Base-by-base conservation (phyloP, 306 rosid genomes). In the Begonia peltatifolia region DNA sequence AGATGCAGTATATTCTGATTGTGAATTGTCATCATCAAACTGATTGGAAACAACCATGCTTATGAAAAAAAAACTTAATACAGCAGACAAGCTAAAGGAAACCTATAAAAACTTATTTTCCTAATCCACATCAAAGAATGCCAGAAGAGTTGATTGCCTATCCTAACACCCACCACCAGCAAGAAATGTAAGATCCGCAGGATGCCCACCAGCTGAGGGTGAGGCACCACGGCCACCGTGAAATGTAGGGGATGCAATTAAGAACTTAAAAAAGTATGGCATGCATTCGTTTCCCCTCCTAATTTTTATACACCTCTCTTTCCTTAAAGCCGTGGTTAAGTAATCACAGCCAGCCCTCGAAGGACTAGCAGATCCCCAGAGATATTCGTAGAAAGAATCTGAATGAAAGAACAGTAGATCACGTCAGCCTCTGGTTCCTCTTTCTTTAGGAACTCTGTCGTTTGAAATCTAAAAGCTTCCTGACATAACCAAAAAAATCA, bases 171-270 rank as follows among this genome's bases (percentile, higher is more conserved):
- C 76, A 3, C 76, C 76, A n/a, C 76, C 76, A 2, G 76, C 76
- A 9, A 71, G 72, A 55, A 53, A 71, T 50, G 76, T 71, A 46
- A 71, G 76, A 66, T 71, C 76, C 6, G 76, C 63, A 11, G 76
- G 76, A 50, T 66, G 76, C 62, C 76, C 76, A 17, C 76, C 72
- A 47, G 76, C 76, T 1, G 76, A 71, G 18, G 72, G 76, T 46
- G 66, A 72, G 65, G 76, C 76, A 36, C 76, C 76, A 1, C 72
- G 76, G 38, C 76, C 76, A 0, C 76, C 76, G 69, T 71, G 76
- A 59, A 66, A 71, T 18, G 76, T 46, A 66, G 72, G 69, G 58
- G 72, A 61, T 12, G 76, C 60, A 66, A 69, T 58, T 69, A 66
- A 44, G 58, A 69, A 54, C 23, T 54, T 62, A 47, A 65, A 36